Percentiles rank a stretch among this genome's conserved stretches.
These are phyloP conservation scores for Helianthus tuberosus DNA, from an alignment of 129 eudicot genomes.

Conservation along the genomic window DNA sequence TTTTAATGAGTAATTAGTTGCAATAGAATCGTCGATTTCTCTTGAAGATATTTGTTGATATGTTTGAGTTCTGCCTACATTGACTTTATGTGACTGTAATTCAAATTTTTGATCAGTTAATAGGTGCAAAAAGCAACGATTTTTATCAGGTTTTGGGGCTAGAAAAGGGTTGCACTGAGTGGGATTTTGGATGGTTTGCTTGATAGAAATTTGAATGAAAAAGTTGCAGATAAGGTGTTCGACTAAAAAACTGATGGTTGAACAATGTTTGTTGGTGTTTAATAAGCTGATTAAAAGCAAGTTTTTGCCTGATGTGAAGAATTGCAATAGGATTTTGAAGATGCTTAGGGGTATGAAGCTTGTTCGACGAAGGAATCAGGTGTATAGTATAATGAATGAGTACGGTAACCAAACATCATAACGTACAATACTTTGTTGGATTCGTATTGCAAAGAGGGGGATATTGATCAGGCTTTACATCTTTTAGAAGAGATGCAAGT, in stretches of 20 bases:
- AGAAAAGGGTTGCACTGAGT: no score
- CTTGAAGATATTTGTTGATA: neutral
- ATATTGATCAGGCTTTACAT: conserved; percentile 43
- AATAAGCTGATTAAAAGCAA: conserved; percentile 55
- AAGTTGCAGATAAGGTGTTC: conserved; percentile 40
- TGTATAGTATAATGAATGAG: conserved; percentile 51
- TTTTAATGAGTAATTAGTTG: neutral
- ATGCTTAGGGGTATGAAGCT: conserved; percentile 50
- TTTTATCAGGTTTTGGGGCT: no score
- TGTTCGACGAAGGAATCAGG: conserved; percentile 32
- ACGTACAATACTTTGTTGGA: conserved; percentile 72
- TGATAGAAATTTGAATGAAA: conserved; percentile 37
- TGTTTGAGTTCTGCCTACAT: no score
- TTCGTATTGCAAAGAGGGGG: conserved; percentile 56
- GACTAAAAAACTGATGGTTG: conserved; percentile 45
- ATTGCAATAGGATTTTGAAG: conserved; percentile 68
- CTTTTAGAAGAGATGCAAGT: conserved; percentile 52
- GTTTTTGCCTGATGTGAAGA: conserved; percentile 62
- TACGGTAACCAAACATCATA: conserved; percentile 48
- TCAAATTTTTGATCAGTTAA: neutral
- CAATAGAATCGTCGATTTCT: no score
- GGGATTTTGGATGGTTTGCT: conserved; percentile 50
- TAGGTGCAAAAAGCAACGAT: no score
- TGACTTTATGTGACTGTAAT: no score
- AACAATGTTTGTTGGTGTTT: conserved; percentile 47